Percentiles rank a stretch among this genome's conserved stretches.
Conservation (phyloP, 768 basidiomycete genomes). For the Psilocybe cyanescens region DNA sequence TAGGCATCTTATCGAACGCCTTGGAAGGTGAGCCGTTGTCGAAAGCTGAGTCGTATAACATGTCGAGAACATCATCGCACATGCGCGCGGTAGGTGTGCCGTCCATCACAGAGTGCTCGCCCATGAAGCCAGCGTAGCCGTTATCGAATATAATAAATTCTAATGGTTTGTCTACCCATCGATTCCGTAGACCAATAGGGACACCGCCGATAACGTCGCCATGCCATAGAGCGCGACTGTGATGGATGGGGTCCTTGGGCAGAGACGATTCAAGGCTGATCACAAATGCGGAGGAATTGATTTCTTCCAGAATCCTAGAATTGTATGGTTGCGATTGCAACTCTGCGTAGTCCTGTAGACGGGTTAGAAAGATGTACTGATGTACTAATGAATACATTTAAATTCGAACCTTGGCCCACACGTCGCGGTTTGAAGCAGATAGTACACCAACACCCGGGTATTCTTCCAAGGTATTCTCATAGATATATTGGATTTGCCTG, state of each 20-base stretch:
- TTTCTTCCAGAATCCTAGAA: conserved; percentile 62
- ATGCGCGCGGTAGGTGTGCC: conserved; percentile 81
- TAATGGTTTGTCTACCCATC: conserved; percentile 90
- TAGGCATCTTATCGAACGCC: conserved; percentile 34
- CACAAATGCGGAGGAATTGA: conserved; percentile 87
- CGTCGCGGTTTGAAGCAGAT: conserved; percentile 79
- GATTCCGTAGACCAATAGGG: conserved; percentile 66
- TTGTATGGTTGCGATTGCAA: conserved; percentile 67
- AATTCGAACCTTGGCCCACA: conserved; percentile 78
- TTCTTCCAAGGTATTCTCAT: conserved; percentile 61
- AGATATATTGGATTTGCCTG: conserved; percentile 77
- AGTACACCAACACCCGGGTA: conserved; percentile 81
- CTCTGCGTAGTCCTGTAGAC: conserved; percentile 61
- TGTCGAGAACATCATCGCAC: conserved; percentile 69
- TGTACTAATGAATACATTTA: background rate
- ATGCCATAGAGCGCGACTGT: conserved; percentile 82
- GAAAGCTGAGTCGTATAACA: conserved; percentile 62
- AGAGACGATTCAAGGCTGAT: conserved; percentile 75
- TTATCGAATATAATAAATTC: conserved; percentile 89
- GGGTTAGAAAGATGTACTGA: background rate
- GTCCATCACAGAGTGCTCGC: conserved; percentile 93
- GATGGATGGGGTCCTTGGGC: conserved; percentile 54
- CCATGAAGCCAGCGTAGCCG: conserved; percentile 82
- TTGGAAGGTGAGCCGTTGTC: conserved; percentile 53
- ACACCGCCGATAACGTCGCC: conserved; percentile 58